Base-by-base conservation (phyloP, 2,329 filamentous ascomycete species). In the Aspergillus latus region DNA sequence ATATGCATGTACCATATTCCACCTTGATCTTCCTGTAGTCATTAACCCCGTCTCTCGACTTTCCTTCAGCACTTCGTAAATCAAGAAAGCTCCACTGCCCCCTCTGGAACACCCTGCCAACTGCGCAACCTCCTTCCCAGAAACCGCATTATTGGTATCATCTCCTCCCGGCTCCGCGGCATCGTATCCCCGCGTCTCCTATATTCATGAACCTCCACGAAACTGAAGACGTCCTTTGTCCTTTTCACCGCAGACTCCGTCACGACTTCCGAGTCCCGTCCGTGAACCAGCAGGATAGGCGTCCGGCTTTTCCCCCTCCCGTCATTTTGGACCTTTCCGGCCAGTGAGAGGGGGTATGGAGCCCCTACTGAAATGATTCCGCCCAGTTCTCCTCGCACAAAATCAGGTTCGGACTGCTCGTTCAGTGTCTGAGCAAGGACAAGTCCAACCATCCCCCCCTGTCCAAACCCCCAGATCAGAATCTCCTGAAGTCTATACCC, bases 141-240 rank as follows among this genome's bases (percentile, higher is more conserved):
- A 70, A 87, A 97, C 67, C 88, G 84, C 91, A 97, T 97, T 58
- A 97, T 82, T 0, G 92, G 92, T 66, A 92, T 69, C 82, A 95
- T 92, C 79, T 97, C 92, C 9, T 95, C 91, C 52, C 88, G 81
- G 69, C 82, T 88, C 45, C 80, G 78, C n/a, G 92, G 91, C 92
- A 97, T 96, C 1, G 82, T 82, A 72, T 96, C 90, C 5, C 87
- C 89, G 2, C 72, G 73, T 68, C 87, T 84, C 66, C 81, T 83
- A 85, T 89, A 94, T 66, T 83, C 83, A 54, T 85, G 85, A 61
- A 87, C 80, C 70, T 85, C 81, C 21, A 90, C 85, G 65, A 85
- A 80, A 61, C 80, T 76, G 72, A 93, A 94, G 54, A 84, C 81
- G 42, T 78, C 76, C 69, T 85, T 88, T 36, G 92, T 75, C 56